Evolutionary conservation across 176 grass and related monocot species (phyloP).

Genomic region (Alloteropsis semialata): DNA sequence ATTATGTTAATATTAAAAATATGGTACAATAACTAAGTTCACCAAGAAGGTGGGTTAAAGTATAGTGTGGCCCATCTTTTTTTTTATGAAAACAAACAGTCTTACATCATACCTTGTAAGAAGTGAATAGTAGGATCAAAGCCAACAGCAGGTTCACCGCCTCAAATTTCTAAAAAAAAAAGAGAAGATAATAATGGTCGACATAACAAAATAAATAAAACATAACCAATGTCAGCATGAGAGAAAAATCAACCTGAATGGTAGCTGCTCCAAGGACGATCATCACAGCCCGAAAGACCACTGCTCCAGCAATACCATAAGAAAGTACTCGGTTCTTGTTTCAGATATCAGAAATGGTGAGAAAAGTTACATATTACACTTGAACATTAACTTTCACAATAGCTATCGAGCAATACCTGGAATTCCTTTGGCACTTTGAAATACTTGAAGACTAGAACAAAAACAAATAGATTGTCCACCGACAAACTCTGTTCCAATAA

Average conservation of each 20-base stretch:
- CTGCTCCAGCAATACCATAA: conserved; percentile 97
- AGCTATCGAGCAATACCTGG: conserved; percentile 58
- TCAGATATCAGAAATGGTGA: conserved; percentile 27
- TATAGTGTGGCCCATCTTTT: not conserved
- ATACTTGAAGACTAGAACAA: conserved; percentile 91
- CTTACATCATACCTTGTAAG: conserved; percentile 97
- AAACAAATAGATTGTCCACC: conserved; percentile 99
- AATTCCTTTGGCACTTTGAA: conserved; percentile 84
- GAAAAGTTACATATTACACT: conserved; percentile 25
- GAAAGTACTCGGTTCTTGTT: conserved; percentile 82
- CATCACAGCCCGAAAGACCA: conserved; percentile 81
- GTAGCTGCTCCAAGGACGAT: conserved; percentile 76
- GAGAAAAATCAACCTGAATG: conserved; percentile 65
- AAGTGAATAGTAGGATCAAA: conserved; percentile 80
- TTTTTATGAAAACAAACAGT: not conserved
- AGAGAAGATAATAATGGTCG: conserved; percentile 15
- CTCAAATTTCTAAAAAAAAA: conserved; percentile 89
- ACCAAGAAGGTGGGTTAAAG: not conserved
- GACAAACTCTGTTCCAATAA: conserved; percentile 96
- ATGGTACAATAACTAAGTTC: not conserved
- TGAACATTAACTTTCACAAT: conserved; percentile 1
- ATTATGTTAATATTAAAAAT: conserved; percentile 6
- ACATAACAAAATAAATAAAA: conserved; percentile 7
- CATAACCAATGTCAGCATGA: conserved; percentile 2
- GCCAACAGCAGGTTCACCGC: conserved; percentile 87